These are phyloP conservation scores for Coniophora puteana DNA, from an alignment of 1,284 basidiomycete genomes.

Conservation along the genomic window DNA sequence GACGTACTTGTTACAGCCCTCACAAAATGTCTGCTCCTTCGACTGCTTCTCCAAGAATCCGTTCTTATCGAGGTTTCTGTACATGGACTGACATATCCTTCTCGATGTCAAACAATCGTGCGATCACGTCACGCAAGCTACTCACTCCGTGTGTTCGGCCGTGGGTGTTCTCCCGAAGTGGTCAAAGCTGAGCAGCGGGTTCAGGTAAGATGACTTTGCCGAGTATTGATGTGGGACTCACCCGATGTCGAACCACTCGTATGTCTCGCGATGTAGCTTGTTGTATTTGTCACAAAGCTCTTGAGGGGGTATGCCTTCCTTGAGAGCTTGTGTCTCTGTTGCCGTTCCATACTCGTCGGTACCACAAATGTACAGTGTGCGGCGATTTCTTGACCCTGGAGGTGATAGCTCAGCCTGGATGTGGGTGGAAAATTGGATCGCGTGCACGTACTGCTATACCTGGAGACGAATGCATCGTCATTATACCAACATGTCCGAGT, in stretches of 20 bases:
- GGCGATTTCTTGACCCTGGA: constrained; percentile 70
- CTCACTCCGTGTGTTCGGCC: constrained; percentile 84
- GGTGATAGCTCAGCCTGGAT: constrained; percentile 12
- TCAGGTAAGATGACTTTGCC: constrained; percentile 7
- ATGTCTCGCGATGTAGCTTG: constrained; percentile 86
- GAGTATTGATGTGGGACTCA: constrained; percentile 28
- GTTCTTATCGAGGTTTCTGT: constrained; percentile 78
- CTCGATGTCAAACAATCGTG: constrained; percentile 8
- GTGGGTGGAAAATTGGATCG: neutral
- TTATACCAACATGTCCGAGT: neutral
- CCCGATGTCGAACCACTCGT: constrained; percentile 93
- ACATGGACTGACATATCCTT: constrained; percentile 89
- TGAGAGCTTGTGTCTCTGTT: constrained; percentile 95
- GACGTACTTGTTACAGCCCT: constrained; percentile 78
- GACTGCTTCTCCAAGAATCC: constrained; percentile 76
- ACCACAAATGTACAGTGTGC: constrained; percentile 87
- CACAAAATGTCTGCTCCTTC: constrained; percentile 91
- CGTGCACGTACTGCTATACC: constrained; percentile 61
- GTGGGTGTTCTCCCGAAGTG: constrained; percentile 96
- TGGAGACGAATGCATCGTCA: constrained; percentile 21
- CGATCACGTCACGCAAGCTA: constrained; percentile 3
- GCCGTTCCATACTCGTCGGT: constrained; percentile 99
- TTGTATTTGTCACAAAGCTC: constrained; percentile 95
- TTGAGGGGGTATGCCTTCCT: constrained; percentile 86
- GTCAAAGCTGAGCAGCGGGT: constrained; percentile 71